Evolutionary conservation across 306 rosid species (phyloP).

Genomic region (Cucurbita pepo): DNA sequence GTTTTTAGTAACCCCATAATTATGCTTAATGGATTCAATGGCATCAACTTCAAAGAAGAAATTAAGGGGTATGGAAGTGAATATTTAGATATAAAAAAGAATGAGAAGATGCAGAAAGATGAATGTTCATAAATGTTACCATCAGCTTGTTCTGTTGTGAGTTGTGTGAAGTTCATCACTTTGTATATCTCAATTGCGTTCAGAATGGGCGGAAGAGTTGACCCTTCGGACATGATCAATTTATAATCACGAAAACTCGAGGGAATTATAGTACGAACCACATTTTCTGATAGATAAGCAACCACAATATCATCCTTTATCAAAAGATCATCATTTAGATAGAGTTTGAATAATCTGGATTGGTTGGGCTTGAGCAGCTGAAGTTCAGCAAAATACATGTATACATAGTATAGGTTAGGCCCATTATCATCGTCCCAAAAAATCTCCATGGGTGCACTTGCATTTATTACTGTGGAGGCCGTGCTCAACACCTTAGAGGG

Average conservation of each 20-base stretch:
- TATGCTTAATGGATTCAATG: conserved; percentile 10
- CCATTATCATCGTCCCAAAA: not conserved
- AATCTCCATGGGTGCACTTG: conserved; percentile 1
- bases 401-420: conserved; percentile 9
- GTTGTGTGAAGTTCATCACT: conserved; percentile 5
- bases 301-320: not conserved
- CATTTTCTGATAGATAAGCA: not conserved
- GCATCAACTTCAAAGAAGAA: conserved; percentile 14
- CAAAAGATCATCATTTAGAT: too few species aligned
- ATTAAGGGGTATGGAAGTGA: not conserved
- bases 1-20: conserved; percentile 7
- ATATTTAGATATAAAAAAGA: not conserved
- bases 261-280: not conserved
- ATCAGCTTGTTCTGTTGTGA: conserved; percentile 19
- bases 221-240: conserved; percentile 6
- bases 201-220: conserved; percentile 31
- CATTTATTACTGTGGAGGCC: conserved; percentile 12
- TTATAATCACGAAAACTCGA: not conserved
- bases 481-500: conserved; percentile 7
- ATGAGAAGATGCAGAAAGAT: not conserved
- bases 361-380: conserved; percentile 8
- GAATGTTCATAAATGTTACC: conserved; percentile 3
- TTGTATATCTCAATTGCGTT: conserved; percentile 31
- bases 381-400: conserved; percentile 32
- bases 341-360: conserved; percentile 17